phyloP scores from a whole-genome alignment of 805 yeast species.

The Kuraishia ogatae region DNA sequence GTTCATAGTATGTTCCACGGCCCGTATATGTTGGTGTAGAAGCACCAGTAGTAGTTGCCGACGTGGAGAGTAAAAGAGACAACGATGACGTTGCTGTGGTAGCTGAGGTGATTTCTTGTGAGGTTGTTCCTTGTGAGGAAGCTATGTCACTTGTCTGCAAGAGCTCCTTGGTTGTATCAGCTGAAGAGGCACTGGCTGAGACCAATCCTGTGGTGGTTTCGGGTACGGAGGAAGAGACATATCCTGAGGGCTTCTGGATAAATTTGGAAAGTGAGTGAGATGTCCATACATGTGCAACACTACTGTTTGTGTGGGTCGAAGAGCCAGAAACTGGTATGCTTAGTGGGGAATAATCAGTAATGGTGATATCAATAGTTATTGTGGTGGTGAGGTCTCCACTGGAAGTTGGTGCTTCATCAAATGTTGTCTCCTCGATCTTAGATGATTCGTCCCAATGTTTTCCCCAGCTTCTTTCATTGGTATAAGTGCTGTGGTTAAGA shows the following conservation, averaged over 20 bases:
- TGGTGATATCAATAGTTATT: not conserved
- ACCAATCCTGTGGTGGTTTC: conserved; percentile 1
- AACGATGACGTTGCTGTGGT: conserved; percentile 4
- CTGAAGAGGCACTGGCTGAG: not conserved
- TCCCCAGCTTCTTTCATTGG: not conserved
- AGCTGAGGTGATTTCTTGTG: conserved; percentile 2
- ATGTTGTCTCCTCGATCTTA: not conserved
- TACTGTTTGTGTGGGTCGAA: not conserved
- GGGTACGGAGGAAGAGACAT: not conserved
- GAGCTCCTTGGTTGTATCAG: not conserved
- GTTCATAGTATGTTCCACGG: conserved; percentile 40
- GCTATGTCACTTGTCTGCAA: not conserved
- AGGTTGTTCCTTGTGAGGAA: no score
- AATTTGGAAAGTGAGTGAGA: not conserved
- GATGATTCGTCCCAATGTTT: not conserved
- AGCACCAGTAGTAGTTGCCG: conserved; percentile 1
- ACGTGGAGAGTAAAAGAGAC: conserved; percentile 4
- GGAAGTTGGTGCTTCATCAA: not conserved
- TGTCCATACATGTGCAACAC: not conserved
- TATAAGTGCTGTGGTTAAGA: not conserved
- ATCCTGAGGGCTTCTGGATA: not conserved
- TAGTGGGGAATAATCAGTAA: not conserved
- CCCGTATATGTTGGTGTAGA: conserved; percentile 19
- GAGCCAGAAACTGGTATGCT: not conserved
- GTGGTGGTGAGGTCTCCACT: not conserved